Conservation (phyloP, 192 early-diverging fungal genomes). For the Rhizoclosmatium sp. region DNA sequence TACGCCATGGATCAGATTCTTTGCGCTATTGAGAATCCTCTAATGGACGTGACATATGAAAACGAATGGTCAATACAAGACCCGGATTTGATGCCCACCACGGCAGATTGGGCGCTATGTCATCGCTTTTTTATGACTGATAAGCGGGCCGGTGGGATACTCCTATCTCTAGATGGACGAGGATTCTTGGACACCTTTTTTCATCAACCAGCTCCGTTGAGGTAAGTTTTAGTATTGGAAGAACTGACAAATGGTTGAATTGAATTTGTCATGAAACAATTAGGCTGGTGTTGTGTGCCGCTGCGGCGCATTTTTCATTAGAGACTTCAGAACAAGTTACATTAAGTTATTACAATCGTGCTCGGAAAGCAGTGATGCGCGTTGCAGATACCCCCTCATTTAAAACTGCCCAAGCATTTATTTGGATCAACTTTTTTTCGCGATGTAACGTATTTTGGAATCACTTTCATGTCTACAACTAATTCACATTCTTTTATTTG, state of each 20-base stretch:
- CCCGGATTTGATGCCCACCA: neutral
- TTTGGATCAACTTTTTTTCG: conserved; percentile 2
- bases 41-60: neutral
- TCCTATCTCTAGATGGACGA: neutral
- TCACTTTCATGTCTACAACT: neutral
- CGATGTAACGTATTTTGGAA: neutral
- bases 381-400: neutral
- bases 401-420: neutral
- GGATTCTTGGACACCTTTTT: neutral
- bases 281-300: conserved; percentile 11
- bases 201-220: neutral
- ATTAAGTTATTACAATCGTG: conserved; percentile 4
- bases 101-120: neutral
- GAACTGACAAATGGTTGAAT: neutral
- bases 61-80: neutral
- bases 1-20: neutral
- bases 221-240: neutral
- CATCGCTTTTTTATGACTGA: neutral
- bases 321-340: neutral
- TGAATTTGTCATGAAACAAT: neutral
- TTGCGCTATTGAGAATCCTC: neutral
- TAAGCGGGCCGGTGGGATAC: neutral
- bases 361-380: conserved; percentile 6
- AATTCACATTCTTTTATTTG: neutral
- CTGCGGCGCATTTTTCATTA: neutral